A percentile compares a stretch with the other conserved stretches of the same genome.
Evolutionary conservation across 2,329 filamentous ascomycete genomes (phyloP).

Genomic region (Scytalidium lignicola): DNA sequence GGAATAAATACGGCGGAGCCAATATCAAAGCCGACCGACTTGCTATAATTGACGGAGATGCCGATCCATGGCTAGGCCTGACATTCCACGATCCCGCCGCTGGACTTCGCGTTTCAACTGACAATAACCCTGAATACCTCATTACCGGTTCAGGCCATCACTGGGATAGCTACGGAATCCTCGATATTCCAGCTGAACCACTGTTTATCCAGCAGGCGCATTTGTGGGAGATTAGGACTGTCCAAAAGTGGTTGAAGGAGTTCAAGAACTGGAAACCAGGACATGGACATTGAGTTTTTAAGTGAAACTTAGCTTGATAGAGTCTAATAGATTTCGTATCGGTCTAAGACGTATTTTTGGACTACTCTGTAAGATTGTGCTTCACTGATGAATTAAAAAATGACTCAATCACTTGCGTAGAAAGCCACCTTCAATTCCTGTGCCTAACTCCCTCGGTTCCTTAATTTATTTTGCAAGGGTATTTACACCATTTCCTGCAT

Average conservation of each 20-base stretch:
- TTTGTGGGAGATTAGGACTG: slow-evolving; percentile 43
- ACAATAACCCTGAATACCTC: slow-evolving; percentile 43
- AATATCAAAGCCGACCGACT: slow-evolving; percentile 40
- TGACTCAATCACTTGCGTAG: too few species aligned
- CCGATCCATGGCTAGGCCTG: slow-evolving; percentile 47
- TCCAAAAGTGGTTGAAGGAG: slow-evolving; percentile 32
- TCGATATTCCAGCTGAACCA: slow-evolving; percentile 37
- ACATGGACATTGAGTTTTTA: too few species aligned
- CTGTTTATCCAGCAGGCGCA: slow-evolving; percentile 47
- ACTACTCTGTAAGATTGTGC: too few species aligned
- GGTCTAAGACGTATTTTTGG: too few species aligned
- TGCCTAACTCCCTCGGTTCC: too few species aligned
- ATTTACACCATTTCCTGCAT: too few species aligned
- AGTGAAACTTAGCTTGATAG: too few species aligned
- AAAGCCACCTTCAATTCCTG: too few species aligned
- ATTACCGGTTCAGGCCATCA: slow-evolving; percentile 48
- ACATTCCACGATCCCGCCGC: slow-evolving; percentile 43
- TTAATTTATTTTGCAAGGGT: too few species aligned
- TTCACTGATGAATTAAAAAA: too few species aligned
- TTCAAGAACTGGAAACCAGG: slow-evolving; percentile 1
- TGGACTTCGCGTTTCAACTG: slow-evolving; percentile 30
- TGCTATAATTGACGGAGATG: slow-evolving; percentile 45
- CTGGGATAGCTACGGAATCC: slow-evolving; percentile 33
- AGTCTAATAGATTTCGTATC: too few species aligned
- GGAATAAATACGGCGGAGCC: slow-evolving; percentile 43